Evolutionary conservation across 2,329 filamentous ascomycete genomes (phyloP).

Genomic region (Epichloe gansuensis): DNA sequence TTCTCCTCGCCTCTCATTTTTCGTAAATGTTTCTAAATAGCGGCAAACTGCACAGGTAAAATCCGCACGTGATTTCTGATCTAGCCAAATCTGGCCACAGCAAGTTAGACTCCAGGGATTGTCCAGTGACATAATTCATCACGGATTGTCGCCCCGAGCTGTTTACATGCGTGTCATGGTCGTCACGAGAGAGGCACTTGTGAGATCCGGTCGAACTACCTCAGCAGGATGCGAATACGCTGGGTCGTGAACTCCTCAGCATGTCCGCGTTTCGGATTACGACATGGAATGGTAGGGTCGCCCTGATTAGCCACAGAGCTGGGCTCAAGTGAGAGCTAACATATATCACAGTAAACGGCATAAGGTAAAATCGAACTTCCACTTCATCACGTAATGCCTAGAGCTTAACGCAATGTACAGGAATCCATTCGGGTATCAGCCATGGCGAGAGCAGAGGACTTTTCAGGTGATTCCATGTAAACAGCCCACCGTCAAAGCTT

Average conservation of each 20-base stretch:
- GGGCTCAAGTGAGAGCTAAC: conserved; percentile 2
- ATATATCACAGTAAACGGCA: conserved; percentile 55
- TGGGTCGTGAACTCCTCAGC: not conserved
- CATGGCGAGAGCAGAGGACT: conserved; percentile 61
- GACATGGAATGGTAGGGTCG: conserved; percentile 64
- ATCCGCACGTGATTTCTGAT: not conserved
- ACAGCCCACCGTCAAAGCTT: not conserved
- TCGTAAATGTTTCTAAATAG: not conserved
- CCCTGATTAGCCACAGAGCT: not conserved
- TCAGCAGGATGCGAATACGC: not conserved
- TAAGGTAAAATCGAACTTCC: conserved; percentile 37
- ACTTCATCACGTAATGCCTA: not conserved
- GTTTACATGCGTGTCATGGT: not conserved
- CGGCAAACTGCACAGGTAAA: not conserved
- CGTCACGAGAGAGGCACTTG: not conserved
- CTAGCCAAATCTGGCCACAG: not conserved
- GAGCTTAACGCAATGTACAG: conserved; percentile 25
- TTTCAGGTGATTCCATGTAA: conserved; percentile 43
- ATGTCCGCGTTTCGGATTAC: conserved; percentile 70
- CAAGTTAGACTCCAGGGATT: not conserved
- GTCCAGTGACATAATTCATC: not conserved
- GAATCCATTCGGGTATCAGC: conserved; percentile 74
- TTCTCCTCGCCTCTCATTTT: not conserved
- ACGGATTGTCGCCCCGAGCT: not conserved
- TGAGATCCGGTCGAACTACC: not conserved